Evolutionary conservation across 768 basidiomycete species (phyloP).

Genomic region (Asterophora lycoperdoides): DNA sequence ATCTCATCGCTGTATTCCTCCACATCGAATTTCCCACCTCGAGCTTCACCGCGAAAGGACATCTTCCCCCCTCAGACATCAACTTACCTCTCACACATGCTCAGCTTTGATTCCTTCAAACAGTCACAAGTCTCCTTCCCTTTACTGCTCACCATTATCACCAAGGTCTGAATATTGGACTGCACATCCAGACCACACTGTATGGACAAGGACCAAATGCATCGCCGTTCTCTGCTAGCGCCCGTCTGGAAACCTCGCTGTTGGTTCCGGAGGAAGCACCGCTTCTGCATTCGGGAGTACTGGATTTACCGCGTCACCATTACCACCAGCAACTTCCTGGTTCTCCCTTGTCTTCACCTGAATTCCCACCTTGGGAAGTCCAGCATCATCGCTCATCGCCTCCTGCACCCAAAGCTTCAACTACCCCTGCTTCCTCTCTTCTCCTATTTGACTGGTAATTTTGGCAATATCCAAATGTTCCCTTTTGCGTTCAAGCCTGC

Average conservation of each 20-base stretch:
- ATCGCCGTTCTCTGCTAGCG: background rate
- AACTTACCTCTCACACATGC: too few relatives aligned
- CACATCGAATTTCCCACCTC: too few relatives aligned
- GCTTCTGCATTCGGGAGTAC: slow-evolving; percentile 11
- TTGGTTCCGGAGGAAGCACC: background rate
- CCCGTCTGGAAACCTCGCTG: slow-evolving; percentile 1
- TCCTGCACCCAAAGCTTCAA: slow-evolving; percentile 18
- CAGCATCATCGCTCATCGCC: slow-evolving; percentile 12
- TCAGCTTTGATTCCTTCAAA: too few relatives aligned
- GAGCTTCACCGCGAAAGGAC: too few relatives aligned
- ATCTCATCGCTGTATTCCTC: too few relatives aligned
- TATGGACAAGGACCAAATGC: slow-evolving; percentile 8
- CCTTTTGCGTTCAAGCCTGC: slow-evolving; percentile 37
- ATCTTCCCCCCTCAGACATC: too few relatives aligned
- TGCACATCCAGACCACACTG: too few relatives aligned
- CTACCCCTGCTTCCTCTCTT: slow-evolving; percentile 21
- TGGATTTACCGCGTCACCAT: slow-evolving; percentile 5
- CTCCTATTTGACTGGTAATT: slow-evolving; percentile 26
- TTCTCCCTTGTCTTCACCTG: slow-evolving; percentile 21
- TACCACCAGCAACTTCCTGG: slow-evolving; percentile 3
- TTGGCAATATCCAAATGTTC: slow-evolving; percentile 34
- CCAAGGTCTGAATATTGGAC: too few relatives aligned
- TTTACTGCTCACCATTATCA: too few relatives aligned
- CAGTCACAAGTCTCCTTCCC: too few relatives aligned
- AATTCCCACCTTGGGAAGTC: slow-evolving; percentile 14